These are phyloP conservation scores for Prosopis cineraria DNA, from an alignment of 306 rosid species.

Conservation along the genomic window DNA sequence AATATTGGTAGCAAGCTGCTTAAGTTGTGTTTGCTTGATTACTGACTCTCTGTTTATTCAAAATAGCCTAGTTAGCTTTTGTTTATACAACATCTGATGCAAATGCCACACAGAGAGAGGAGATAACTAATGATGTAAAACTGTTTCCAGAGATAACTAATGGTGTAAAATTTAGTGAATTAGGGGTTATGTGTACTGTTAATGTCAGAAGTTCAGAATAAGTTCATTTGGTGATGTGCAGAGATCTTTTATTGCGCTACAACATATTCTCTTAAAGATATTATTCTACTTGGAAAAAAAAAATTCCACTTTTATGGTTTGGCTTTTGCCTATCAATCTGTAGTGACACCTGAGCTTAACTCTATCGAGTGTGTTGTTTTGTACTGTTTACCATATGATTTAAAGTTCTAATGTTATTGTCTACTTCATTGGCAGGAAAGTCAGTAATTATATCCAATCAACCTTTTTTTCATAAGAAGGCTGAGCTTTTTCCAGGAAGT, in stretches of 20 bases:
- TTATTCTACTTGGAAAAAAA: neutral
- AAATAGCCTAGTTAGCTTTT: constrained; percentile 4
- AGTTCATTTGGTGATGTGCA: neutral
- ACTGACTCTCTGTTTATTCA: constrained; percentile 6
- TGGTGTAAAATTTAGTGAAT: neutral
- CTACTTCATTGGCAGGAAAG: constrained; percentile 66
- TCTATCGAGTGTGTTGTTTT: constrained; percentile 15
- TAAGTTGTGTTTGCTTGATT: constrained; percentile 11
- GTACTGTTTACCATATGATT: constrained; percentile 16
- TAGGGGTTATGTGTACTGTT: neutral
- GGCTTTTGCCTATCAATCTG: neutral
- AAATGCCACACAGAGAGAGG: no score
- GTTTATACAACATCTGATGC: neutral
- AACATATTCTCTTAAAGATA: neutral
- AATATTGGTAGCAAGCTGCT: constrained; percentile 13
- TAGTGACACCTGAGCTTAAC: neutral
- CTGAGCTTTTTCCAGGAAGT: constrained; percentile 90
- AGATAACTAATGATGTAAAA: neutral
- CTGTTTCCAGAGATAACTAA: neutral
- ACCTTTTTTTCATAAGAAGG: constrained; percentile 88
- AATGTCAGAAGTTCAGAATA: constrained; percentile 6
- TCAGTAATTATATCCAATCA: constrained; percentile 82
- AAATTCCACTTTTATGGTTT: neutral
- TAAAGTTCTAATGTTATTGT: constrained; percentile 32
- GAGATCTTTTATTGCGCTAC: neutral